These are phyloP conservation scores for Cicer cuneatum DNA, from an alignment of 306 rosid genomes.

Conservation along the genomic window DNA sequence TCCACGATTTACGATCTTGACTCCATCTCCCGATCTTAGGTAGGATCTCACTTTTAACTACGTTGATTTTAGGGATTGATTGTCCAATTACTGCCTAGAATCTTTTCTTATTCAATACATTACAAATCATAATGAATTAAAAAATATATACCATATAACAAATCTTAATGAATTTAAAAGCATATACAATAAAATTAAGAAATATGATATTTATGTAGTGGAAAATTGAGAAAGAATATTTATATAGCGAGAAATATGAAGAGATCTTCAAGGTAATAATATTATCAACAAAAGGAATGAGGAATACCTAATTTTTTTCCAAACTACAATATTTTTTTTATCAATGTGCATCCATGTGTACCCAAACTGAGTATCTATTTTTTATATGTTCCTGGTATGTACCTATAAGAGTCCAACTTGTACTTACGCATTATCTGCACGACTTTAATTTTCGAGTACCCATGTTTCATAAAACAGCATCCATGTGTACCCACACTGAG, in stretches of 20 bases:
- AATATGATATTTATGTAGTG: neutral
- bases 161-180: neutral
- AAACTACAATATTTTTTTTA: too few relatives aligned
- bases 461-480: neutral
- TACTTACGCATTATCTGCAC: neutral
- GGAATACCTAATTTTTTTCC: neutral
- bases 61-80: neutral
- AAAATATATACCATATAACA: neutral
- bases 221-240: constrained; percentile 6
- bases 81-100: neutral
- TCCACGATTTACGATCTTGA: neutral
- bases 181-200: neutral
- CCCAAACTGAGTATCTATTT: neutral
- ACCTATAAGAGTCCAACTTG: neutral
- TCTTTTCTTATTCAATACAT: neutral
- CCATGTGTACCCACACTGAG: neutral
- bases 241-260: constrained; percentile 1
- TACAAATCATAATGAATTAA: constrained; percentile 1
- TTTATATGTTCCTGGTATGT: neutral
- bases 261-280: neutral
- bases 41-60: constrained; percentile 1
- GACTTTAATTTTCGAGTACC: neutral
- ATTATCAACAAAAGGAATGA: neutral
- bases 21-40: constrained; percentile 3
- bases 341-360: neutral